A percentile compares a stretch with the other conserved stretches of the same genome.
phyloP scores from a whole-genome alignment of 768 basidiomycete genomes.

The Lactifluus subvellereus region DNA sequence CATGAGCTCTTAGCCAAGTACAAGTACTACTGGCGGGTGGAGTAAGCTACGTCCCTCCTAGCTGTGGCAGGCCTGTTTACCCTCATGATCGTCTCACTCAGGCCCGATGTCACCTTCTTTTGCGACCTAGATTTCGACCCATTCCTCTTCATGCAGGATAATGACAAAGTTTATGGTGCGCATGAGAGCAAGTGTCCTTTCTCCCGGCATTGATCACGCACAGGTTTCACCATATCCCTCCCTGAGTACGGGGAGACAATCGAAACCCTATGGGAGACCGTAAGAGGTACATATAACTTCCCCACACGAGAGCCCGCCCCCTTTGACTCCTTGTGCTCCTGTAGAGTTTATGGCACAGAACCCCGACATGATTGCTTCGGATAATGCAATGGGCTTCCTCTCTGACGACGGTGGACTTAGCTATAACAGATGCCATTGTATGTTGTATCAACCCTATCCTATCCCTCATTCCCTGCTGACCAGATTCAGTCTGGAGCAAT shows the following conservation, averaged over 20 bases:
- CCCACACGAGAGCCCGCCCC: not conserved
- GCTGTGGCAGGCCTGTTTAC: not conserved
- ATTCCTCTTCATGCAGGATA: slow-evolving; percentile 52
- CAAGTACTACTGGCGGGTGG: slow-evolving; percentile 49
- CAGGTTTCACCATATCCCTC: slow-evolving; percentile 65
- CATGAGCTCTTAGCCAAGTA: slow-evolving; percentile 38
- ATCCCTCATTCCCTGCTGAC: not conserved
- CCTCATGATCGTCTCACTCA: slow-evolving; percentile 21
- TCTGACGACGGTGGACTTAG: slow-evolving; percentile 49
- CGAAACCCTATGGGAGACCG: slow-evolving; percentile 63
- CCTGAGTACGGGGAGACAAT: slow-evolving; percentile 75
- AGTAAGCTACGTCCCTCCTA: slow-evolving; percentile 32
- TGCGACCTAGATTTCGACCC: slow-evolving; percentile 55
- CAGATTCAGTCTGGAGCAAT: slow-evolving; percentile 52
- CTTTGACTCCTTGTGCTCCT: not conserved
- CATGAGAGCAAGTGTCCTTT: not conserved
- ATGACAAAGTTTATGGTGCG: slow-evolving; percentile 49
- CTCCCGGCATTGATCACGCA: slow-evolving; percentile 21
- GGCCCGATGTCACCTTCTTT: slow-evolving; percentile 52
- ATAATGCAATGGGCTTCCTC: slow-evolving; percentile 53
- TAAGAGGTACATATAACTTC: slow-evolving; percentile 44
- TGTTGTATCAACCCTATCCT: slow-evolving; percentile 5
- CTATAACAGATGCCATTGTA: slow-evolving; percentile 56
- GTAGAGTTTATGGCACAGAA: slow-evolving; percentile 46
- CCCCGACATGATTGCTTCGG: slow-evolving; percentile 42